Percentiles rank a stretch among this genome's conserved stretches.
phyloP scores from a whole-genome alignment of 1,284 basidiomycete species.

The Dichomitus squalens region DNA sequence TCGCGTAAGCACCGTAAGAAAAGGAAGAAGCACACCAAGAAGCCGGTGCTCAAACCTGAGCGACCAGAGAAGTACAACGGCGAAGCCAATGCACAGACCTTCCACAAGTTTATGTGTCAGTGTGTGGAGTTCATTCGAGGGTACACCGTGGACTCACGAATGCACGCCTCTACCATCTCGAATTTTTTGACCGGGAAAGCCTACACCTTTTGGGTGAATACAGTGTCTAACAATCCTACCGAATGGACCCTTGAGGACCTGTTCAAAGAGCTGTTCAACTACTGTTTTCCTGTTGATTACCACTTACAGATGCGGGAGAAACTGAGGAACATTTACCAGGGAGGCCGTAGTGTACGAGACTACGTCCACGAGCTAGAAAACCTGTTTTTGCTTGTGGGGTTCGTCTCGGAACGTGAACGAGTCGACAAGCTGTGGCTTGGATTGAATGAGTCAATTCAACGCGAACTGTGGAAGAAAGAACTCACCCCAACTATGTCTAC shows the following conservation, averaged over 20 bases:
- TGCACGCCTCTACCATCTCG: neutral
- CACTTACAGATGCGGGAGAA: slow-evolving; percentile 23
- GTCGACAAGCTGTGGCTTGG: slow-evolving; percentile 40
- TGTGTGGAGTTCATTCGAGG: slow-evolving; percentile 8
- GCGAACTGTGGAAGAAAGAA: slow-evolving; percentile 30
- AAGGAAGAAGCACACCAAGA: too few relatives aligned
- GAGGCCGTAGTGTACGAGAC: too few relatives aligned
- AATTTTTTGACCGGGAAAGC: slow-evolving; percentile 37
- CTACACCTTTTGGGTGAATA: slow-evolving; percentile 41
- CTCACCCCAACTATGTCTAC: slow-evolving; percentile 28
- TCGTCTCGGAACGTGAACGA: slow-evolving; percentile 29
- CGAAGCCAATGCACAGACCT: slow-evolving; percentile 11
- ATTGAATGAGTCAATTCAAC: slow-evolving; percentile 30
- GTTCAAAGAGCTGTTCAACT: slow-evolving; percentile 42
- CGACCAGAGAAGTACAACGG: slow-evolving; percentile 21
- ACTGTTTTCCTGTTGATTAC: slow-evolving; percentile 46
- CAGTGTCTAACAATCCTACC: slow-evolving; percentile 31
- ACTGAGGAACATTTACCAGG: slow-evolving; percentile 16
- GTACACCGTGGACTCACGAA: neutral
- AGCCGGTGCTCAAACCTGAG: slow-evolving; percentile 14
- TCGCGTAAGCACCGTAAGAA: neutral
- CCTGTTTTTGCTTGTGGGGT: too few relatives aligned
- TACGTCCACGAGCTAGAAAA: too few relatives aligned
- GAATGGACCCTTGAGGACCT: slow-evolving; percentile 30
- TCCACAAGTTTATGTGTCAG: slow-evolving; percentile 24